Base-by-base conservation (phyloP, 2,329 filamentous ascomycete genomes). In the Colletotrichum melonis region DNA sequence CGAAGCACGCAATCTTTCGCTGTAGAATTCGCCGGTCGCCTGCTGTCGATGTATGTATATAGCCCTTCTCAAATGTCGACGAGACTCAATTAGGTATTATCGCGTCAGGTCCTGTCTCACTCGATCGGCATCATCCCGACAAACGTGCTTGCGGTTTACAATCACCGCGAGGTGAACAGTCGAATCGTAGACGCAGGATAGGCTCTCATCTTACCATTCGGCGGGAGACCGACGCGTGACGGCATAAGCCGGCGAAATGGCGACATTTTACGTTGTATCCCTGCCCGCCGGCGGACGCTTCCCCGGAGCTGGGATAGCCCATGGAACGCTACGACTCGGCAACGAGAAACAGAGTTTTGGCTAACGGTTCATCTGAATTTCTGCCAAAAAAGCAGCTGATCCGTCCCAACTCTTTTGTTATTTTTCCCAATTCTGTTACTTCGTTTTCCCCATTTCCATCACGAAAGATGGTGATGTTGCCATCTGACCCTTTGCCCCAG, bases 291-390 rank as follows among this genome's bases (percentile, higher is more conserved):
- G 19, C 30, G 42, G 42, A 22, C 19, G 32, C 26, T 32, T 11
- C 26, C 38, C 64, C 9, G 11, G 30, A 62, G 66, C 66, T 63
- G 46, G 57, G 66, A 55, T 63, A 16, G 35, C 42, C 66, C 66
- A 54, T 68, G 66, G 49, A 49, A 16, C 22, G 35, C 46, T n/a
- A 24, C 38, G 32, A 32, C 19, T 59, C 57, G 32, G 57, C 19
- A 35, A 38, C 30, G 5, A 24, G 32, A 28, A 49, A 24, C 9
- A 59, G 14, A 38, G 57, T 59, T 59, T 59, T 59, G 57, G n/a
- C n/a, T 22, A 22, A 49, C 35, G 57, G 57, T 59, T 59, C 57
- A 12, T 59, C 57, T 59, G 57, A 59, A 59, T 35, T 49, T 49
- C 42, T 49, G 42, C 7, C 32, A 12, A 19, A 59, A 55, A 55